Conservation (phyloP, 805 yeast genomes). For the Ogataea neopini region DNA sequence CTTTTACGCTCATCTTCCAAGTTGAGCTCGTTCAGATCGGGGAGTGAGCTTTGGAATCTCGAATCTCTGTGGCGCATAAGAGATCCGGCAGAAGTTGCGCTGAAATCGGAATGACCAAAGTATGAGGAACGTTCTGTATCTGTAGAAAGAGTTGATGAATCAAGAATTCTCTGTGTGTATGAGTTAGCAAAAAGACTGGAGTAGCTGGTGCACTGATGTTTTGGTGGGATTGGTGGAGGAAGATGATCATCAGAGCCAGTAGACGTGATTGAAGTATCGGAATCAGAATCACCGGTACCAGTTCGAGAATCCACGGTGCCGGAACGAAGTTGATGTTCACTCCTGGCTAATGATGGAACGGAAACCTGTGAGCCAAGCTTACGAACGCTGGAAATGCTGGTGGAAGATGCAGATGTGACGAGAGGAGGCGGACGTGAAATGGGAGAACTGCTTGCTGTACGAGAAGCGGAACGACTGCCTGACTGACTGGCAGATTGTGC, state of each 20-base stretch:
- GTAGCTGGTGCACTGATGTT: constrained; percentile 27
- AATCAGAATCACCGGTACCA: constrained; percentile 12
- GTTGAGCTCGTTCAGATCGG: constrained; percentile 14
- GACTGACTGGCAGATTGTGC: constrained; percentile 6
- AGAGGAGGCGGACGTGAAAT: constrained; percentile 7
- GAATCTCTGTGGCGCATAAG: constrained; percentile 64
- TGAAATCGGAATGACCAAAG: constrained; percentile 64
- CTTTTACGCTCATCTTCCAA: constrained; percentile 24
- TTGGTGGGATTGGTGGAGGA: constrained; percentile 42
- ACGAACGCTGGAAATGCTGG: constrained; percentile 18
- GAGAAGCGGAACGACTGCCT: not conserved
- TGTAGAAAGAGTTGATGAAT: constrained; percentile 35
- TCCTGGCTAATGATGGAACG: constrained; percentile 18
- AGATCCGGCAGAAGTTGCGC: constrained; percentile 90
- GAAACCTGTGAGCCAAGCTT: constrained; percentile 15
- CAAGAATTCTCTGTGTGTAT: constrained; percentile 30
- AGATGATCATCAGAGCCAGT: constrained; percentile 15
- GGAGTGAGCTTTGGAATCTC: constrained; percentile 27
- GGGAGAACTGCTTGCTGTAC: not conserved
- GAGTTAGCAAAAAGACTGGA: constrained; percentile 23
- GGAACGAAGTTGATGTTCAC: not conserved
- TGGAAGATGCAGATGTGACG: constrained; percentile 23
- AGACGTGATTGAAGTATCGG: not conserved
- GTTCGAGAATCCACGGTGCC: not conserved
- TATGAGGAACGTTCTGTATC: constrained; percentile 43